A percentile compares a stretch with the other conserved stretches of the same genome.
Evolutionary conservation across 306 rosid species (phyloP).

Genomic region (Adenanthera pavonina): DNA sequence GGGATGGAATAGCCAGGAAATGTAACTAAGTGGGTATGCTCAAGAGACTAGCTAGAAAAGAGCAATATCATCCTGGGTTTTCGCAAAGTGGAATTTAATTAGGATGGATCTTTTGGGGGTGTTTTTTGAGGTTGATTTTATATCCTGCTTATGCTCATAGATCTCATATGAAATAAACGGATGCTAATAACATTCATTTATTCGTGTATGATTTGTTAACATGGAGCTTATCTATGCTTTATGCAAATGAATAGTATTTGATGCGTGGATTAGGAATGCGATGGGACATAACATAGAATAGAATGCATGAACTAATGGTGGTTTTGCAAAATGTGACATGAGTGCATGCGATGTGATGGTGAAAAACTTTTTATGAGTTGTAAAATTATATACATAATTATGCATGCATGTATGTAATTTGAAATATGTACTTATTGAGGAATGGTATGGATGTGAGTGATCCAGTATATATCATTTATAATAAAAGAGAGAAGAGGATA

Average conservation of each 20-base stretch:
- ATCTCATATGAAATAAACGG: no score
- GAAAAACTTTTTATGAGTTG: not conserved
- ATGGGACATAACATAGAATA: not conserved
- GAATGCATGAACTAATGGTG: no score
- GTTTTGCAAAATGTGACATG: not conserved
- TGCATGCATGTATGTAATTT: no score
- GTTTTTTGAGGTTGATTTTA: constrained; percentile 54
- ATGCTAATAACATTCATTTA: not conserved
- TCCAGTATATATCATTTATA: not conserved
- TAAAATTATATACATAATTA: not conserved
- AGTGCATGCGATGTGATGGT: not conserved
- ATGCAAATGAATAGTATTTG: not conserved
- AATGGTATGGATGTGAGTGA: not conserved
- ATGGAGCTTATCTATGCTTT: not conserved
- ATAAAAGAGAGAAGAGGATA: constrained; percentile 31
- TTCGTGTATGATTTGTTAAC: not conserved
- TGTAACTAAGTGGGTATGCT: constrained; percentile 51
- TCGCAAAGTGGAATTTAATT: constrained; percentile 48
- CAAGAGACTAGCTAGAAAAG: not conserved
- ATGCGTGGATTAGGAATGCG: not conserved
- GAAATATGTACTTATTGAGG: no score
- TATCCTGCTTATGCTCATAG: constrained; percentile 32
- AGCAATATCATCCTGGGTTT: constrained; percentile 54
- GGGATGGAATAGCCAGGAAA: constrained; percentile 43
- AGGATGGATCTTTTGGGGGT: not conserved